Evolutionary conservation across 306 rosid genomes (phyloP), one percentile per base, ranked within the genome.

Genomic region (Castanopsis chinensis): DNA sequence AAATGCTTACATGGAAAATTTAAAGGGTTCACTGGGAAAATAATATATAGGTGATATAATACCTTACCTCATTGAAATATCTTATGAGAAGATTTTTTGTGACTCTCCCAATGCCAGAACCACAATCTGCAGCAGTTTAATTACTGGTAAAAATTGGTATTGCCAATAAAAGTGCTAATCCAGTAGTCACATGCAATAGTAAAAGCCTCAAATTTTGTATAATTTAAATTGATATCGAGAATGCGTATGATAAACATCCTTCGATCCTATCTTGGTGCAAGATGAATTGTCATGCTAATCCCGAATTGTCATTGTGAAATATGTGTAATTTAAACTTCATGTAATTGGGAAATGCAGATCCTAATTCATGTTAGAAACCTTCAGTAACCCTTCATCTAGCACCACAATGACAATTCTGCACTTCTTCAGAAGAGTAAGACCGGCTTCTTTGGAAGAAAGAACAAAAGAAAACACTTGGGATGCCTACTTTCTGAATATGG

Each of bases 81-180:
- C 93, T 88, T 27, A 95, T 89, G 35, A 95, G 88, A 72, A 95
- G 96, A 85, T 90, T 95, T 83, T 90, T 92, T 43, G 99, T 86
- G 58, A 95, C 85, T 86, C 99, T 88, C 17, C 99, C 99, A 82
- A 95, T 91, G 80, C 99, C 99, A 84, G 98, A 91, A 90, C 99
- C 99, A 87, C 99, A 92, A 84, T 95, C 99, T 93, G 89, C 65
- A 83, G 83, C 45, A 77, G 51, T 15, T 60, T 19, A 23, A 57
- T 73, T 27, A 67, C 56, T 18, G 37, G 80, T 79, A 82, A 79
- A 71, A 76, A 43, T 69, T 13, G 71, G 41, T 57, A 77, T 28
- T 21, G 20, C 60, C 23, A 73, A 77, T 13, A 71, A 78, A 52
- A 72, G 45, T n/a, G 57, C 49, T 57, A 43, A 78, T 51, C 58